These are phyloP conservation scores for Plasmodium relictum DNA, from an alignment of 169 alveolate genomes.

Conservation along the genomic window DNA sequence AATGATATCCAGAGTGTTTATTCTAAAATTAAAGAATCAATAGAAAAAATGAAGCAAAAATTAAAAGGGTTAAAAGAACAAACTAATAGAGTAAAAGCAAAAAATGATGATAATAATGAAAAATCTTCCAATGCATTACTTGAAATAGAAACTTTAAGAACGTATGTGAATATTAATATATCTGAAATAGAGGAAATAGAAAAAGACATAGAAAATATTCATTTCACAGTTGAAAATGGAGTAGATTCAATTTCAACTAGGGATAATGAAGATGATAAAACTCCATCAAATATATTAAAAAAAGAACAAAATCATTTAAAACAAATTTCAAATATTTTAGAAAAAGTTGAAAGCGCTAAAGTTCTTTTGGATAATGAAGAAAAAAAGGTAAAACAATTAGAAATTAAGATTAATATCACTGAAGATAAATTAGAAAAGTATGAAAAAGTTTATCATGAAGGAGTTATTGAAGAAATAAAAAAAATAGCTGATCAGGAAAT, in stretches of 20 bases:
- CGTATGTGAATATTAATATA: not conserved
- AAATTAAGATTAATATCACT: not conserved
- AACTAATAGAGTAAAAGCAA: not conserved
- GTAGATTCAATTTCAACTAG: not conserved
- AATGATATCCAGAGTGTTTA: not conserved
- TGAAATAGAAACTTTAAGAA: not conserved
- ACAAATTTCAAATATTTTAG: not conserved
- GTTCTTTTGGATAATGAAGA: not conserved
- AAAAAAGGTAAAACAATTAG: not conserved
- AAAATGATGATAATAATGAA: not conserved
- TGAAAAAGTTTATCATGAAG: conserved; percentile 33
- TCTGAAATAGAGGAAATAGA: not conserved
- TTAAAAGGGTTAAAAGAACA: no score
- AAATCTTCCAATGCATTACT: not conserved
- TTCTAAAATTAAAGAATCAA: no score
- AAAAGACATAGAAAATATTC: not conserved
- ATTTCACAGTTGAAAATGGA: not conserved
- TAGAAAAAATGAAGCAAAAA: no score
- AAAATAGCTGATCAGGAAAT: conserved; percentile 10
- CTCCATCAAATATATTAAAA: not conserved
- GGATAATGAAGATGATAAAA: not conserved
- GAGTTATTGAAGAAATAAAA: conserved; percentile 21
- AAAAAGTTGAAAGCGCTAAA: not conserved
- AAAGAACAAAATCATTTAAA: not conserved
- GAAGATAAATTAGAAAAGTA: conserved; percentile 1